These are phyloP conservation scores for Purshia tridentata DNA, from an alignment of 306 rosid genomes.

Conservation along the genomic window DNA sequence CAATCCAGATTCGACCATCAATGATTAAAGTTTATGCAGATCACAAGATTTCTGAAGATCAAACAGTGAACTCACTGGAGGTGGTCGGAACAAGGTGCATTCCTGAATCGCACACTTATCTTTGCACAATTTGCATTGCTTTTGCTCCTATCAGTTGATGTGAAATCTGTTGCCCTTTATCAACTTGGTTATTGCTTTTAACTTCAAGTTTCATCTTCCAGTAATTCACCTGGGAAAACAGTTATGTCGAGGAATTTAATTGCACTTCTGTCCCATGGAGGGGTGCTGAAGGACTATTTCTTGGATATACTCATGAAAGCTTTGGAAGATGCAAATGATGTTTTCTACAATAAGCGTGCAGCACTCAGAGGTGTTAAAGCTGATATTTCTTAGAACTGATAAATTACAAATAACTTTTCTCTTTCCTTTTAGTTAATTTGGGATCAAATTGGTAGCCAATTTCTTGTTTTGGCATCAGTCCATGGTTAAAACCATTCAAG, in stretches of 20 bases:
- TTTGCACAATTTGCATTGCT: background rate
- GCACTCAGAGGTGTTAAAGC: slow-evolving; percentile 56
- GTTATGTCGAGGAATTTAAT: slow-evolving; percentile 54
- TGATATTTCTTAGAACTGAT: background rate
- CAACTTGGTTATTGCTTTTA: slow-evolving; percentile 1
- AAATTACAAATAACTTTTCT: background rate
- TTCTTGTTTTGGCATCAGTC: background rate
- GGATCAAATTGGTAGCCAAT: background rate
- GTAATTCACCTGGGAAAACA: slow-evolving; percentile 47
- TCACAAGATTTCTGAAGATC: slow-evolving; percentile 12
- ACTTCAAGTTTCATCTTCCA: slow-evolving; percentile 39
- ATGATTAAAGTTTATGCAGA: slow-evolving; percentile 68
- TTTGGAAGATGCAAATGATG: slow-evolving; percentile 39
- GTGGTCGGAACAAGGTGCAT: slow-evolving; percentile 75
- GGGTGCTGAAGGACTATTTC: slow-evolving; percentile 71
- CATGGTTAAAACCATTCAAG: background rate
- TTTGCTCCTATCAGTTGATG: background rate
- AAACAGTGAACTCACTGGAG: slow-evolving; percentile 59
- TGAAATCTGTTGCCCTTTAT: background rate
- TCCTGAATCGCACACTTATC: background rate
- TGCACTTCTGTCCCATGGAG: slow-evolving; percentile 75
- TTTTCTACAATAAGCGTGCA: slow-evolving; percentile 48
- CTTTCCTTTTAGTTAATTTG: background rate
- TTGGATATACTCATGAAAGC: slow-evolving; percentile 43
- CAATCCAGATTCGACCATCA: slow-evolving; percentile 63